Base-by-base conservation (phyloP, 345 rosid genomes). In the Nasturtium officinale region DNA sequence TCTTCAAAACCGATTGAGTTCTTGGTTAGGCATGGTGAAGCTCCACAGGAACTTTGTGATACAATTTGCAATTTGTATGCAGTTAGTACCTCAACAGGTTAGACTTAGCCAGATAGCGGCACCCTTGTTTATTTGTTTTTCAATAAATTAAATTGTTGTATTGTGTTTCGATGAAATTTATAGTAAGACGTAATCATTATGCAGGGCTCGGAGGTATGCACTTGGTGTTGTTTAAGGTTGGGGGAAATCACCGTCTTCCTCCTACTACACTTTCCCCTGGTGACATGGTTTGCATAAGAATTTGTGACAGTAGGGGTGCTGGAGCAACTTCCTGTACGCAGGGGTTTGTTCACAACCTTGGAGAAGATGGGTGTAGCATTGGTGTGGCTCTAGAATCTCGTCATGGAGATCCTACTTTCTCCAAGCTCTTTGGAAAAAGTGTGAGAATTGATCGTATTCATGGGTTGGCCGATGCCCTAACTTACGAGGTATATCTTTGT, bases 171-270 rank as follows among this genome's bases (percentile, higher is more conserved):
- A 51, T 29, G 28, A 33, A 73, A 35, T 65, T 35, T 64, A 11
- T n/a, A 43, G 64, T 59, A 18, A 53, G 30, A 15, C 51, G 69
- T 26, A 26, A 48, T 71, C 26, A 79, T 33, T 59, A 53, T 48
- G 65, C 87, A 94, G 98, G 97, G 45, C 80, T 94, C 26, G 98
- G 98, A 67, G 98, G 97, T 81, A 86, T 94, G 98, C 89, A 90
- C 79, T 85, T 90, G 71, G 92, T 94, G 61, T 60, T 85, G 84
- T 94, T 94, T 80, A 88, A 86, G 81, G 90, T 81, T 59, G 97
- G 92, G 77, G 87, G 87, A 58, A 89, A 87, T 77, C 98, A 89
- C 56, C 82, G 96, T 62, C 79, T 94, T 50, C 98, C 98, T 2
- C 98, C 98, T 12, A 91, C 95, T 4, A 87, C 88, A 25, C 93